A percentile compares a stretch with the other conserved stretches of the same genome.
Conservation (phyloP, 768 basidiomycete genomes). For the Lactarius akahatsu region DNA sequence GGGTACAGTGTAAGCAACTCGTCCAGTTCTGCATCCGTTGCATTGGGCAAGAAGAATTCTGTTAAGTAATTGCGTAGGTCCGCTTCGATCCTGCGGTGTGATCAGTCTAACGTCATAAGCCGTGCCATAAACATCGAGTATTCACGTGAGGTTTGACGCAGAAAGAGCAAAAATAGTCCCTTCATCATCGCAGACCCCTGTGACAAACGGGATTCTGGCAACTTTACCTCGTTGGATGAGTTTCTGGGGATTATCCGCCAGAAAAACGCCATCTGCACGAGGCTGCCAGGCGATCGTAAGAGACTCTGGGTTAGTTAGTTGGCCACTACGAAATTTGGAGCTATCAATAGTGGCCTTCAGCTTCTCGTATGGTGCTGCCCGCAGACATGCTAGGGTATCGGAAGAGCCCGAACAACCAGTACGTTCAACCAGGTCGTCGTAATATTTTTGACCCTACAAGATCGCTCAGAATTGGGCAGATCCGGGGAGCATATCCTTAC, state of each 20-base stretch:
- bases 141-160: neutral
- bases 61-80: neutral
- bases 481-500: slow-evolving; percentile 34
- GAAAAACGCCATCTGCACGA: neutral
- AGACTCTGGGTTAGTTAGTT: neutral
- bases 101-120: neutral
- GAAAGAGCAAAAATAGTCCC: neutral
- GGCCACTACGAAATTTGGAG: neutral
- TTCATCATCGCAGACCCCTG: neutral
- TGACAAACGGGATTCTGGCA: neutral
- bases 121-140: neutral
- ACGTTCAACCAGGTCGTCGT: slow-evolving; percentile 41
- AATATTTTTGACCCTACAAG: slow-evolving; percentile 38
- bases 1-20: neutral
- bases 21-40: neutral
- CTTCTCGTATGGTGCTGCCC: slow-evolving; percentile 36
- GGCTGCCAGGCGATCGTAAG: neutral
- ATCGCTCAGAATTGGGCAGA: neutral
- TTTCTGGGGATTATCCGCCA: neutral
- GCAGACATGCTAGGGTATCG: slow-evolving; percentile 46
- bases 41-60: neutral
- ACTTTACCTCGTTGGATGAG: neutral
- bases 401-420: slow-evolving; percentile 39
- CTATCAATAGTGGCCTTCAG: slow-evolving; percentile 37
- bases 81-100: neutral